Percentiles rank a stretch among this genome's conserved stretches.
Evolutionary conservation across 805 yeast genomes (phyloP).

Genomic region (Teunomyces lycoperdinae): DNA sequence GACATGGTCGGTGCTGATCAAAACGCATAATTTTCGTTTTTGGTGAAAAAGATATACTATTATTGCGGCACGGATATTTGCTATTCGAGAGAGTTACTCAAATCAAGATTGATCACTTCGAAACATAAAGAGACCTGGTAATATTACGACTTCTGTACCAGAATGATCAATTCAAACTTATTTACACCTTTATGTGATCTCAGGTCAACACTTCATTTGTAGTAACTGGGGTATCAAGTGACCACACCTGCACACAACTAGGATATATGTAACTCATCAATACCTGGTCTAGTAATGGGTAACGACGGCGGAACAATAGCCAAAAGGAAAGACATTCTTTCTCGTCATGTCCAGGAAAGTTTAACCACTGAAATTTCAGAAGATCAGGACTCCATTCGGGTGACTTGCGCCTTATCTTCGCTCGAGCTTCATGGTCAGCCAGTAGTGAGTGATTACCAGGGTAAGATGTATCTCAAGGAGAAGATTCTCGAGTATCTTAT

Average conservation of each 20-base stretch:
- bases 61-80: background rate
- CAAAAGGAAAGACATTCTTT: conserved; percentile 49
- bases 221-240: too few relatives aligned
- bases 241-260: background rate
- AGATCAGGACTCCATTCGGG: conserved; percentile 32
- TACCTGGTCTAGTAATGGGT: conserved; percentile 16
- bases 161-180: too few relatives aligned
- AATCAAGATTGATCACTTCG: background rate
- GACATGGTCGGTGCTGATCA: background rate
- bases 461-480: conserved; percentile 64
- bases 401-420: conserved; percentile 48
- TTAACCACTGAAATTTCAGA: conserved; percentile 13
- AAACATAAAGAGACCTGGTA: too few relatives aligned
- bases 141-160: too few relatives aligned
- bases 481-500: conserved; percentile 57
- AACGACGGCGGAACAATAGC: conserved; percentile 77
- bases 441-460: conserved; percentile 66
- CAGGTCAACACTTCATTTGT: too few relatives aligned
- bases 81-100: background rate
- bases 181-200: too few relatives aligned
- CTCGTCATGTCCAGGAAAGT: conserved; percentile 21
- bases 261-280: background rate
- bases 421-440: conserved; percentile 43
- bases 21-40: conserved; percentile 3
- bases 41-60: background rate